Conservation (phyloP, 2,329 filamentous ascomycete species). For the Blastomyces gilchristii region DNA sequence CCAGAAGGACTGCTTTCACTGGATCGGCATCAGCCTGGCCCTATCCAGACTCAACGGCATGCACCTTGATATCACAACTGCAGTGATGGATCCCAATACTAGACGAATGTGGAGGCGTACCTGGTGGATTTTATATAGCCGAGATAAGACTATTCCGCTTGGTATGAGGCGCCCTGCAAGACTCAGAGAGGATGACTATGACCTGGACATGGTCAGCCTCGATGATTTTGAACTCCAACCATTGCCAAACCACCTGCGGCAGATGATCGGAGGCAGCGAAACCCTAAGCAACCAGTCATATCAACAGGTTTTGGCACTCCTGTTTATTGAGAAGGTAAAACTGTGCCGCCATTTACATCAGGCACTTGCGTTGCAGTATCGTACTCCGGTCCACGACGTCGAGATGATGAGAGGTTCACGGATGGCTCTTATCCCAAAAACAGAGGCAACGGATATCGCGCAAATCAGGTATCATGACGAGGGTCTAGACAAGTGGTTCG, state of each 20-base stretch:
- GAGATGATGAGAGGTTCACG: conserved; percentile 59
- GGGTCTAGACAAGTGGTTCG: conserved; percentile 67
- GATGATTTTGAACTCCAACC: conserved; percentile 71
- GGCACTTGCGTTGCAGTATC: conserved; percentile 84
- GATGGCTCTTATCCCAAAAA: conserved; percentile 88
- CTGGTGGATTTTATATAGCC: conserved; percentile 97
- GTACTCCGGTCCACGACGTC: conserved; percentile 72
- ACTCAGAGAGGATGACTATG: conserved; percentile 86
- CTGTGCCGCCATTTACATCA: conserved; percentile 81
- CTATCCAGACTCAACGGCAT: conserved; percentile 87
- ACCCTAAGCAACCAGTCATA: conserved; percentile 59
- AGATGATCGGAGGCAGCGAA: conserved; percentile 60
- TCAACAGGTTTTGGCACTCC: conserved; percentile 67
- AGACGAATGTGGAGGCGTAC: conserved; percentile 87
- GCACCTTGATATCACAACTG: conserved; percentile 72
- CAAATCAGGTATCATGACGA: conserved; percentile 70
- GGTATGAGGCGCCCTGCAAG: conserved; percentile 88
- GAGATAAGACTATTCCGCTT: conserved; percentile 80
- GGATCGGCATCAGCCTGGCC: conserved; percentile 94
- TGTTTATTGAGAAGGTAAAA: conserved; percentile 88
- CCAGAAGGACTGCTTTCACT: conserved; percentile 96
- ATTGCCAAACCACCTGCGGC: conserved; percentile 56
- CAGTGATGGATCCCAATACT: conserved; percentile 60
- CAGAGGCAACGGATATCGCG: conserved; percentile 68
- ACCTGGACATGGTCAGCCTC: conserved; percentile 82